Base-by-base conservation (phyloP, 2,329 filamentous ascomycete species). In the Coniochaeta sp. region DNA sequence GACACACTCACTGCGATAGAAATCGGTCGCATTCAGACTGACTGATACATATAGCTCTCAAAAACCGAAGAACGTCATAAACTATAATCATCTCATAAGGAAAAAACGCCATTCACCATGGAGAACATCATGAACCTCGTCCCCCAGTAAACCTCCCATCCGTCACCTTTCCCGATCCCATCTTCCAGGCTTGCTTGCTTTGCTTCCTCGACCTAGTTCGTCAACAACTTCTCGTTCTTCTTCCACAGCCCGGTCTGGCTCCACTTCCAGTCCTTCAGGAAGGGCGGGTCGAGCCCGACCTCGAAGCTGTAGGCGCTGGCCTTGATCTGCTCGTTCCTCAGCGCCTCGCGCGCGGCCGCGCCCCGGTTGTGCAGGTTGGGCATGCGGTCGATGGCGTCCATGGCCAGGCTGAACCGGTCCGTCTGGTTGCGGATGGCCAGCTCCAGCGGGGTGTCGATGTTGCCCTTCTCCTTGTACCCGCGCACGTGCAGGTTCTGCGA, bases 381-480 rank as follows among this genome's bases (percentile, higher is more conserved):
- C 67, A 91, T 82, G 63, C 83, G 81, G 67, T 92, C 89, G 61
- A 93, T 88, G 16, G 89, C 89, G 67, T 89, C 85, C 62, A 93
- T 90, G 11, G 89, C 89, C 40, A 93, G 75, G 66, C 86, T 89
- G 76, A 89, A 93, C 31, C 89, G 81, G 74, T 93, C 89, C 0
- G 89, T 89, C 67, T 87, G 81, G 74, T 93, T 93, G 62, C 89
- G 81, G 69, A 92, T 90, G 31, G 89, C 89, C 64, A 93, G 77
- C 74, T 91, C 89, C 22, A 92, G 83, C 1, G 89, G 89, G 0
- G 89, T 92, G 70, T 93, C 88, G 66, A 92, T 92, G 71, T 92
- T 93, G 55, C 89, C 89, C 81, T 93, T 92, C 77, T 93, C 89
- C 69, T 83, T 86, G 78, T 92, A 93, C 1, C 89, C 89, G 34